Evolutionary conservation across 306 rosid genomes (phyloP).

Genomic region (Fragaria vesca): DNA sequence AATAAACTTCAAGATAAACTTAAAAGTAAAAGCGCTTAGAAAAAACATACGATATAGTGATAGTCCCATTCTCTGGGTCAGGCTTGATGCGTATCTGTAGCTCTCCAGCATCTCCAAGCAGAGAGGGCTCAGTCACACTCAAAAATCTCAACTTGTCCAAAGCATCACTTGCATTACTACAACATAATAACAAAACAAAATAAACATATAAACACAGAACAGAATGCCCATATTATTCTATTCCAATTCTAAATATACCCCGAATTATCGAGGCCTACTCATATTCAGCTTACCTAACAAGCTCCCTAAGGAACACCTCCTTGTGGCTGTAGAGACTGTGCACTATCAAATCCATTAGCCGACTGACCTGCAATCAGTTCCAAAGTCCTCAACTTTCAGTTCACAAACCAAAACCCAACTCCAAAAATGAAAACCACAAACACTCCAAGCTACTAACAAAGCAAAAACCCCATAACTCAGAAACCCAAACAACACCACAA

Average conservation of each 20-base stretch:
- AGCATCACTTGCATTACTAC: conserved; percentile 94
- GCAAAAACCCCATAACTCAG: conserved; percentile 1
- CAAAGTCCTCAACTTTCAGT: conserved; percentile 18
- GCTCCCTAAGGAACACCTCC: conserved; percentile 90
- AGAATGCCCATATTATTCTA: neutral
- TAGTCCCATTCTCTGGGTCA: conserved; percentile 81
- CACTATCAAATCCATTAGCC: conserved; percentile 87
- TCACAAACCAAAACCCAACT: neutral
- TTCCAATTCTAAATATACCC: neutral
- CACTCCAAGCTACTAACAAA: neutral
- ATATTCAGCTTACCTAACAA: conserved; percentile 61
- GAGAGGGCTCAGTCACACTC: conserved; percentile 92
- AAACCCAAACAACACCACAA: neutral
- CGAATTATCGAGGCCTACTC: neutral
- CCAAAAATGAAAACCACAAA: neutral
- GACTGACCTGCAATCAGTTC: conserved; percentile 62
- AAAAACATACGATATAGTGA: conserved; percentile 69
- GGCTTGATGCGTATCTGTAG: conserved; percentile 86
- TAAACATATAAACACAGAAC: conserved; percentile 6
- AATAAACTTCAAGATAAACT: neutral
- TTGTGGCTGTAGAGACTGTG: conserved; percentile 94
- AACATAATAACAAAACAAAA: neutral
- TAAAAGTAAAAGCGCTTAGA: neutral
- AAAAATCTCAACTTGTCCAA: conserved; percentile 94
- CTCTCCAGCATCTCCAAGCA: conserved; percentile 88